Base-by-base conservation (phyloP, 83 land plant genomes). In the Thuja plicata region DNA sequence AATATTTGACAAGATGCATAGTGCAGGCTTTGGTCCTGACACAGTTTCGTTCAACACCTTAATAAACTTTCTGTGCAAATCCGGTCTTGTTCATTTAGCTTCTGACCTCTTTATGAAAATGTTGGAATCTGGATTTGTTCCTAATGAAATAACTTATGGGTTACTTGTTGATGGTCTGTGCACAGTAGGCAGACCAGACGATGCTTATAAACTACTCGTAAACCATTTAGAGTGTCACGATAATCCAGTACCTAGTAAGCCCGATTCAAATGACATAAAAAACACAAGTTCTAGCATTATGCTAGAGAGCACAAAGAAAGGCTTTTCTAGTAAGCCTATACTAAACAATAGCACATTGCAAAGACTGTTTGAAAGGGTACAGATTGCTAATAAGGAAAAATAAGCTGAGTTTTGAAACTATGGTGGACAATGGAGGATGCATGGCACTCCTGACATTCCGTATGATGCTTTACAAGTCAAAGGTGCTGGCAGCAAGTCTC, bases 101-200 rank as follows among this genome's bases (percentile, higher is more conserved):
- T 70, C 34, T 24, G 82, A 71, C 43, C 17, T 91, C 13, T 91
- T 86, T n/a, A 79, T 24, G 15, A 60, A 71, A 79, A 89, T 89
- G 92, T 11, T 19, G 34, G 87, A 30, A 2, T 21, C 38, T 37
- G 88, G 88, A 41, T 30, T 87, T 16, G 87, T 57, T 85, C 92
- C 90, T 45, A 79, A 55, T 86, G 62, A 79, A 48, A 74, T 50
- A 40, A 77, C 90, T 78, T 91, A 88, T 70, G 76, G 89, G 46
- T 34, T 84, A 54, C 50, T 87, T 66, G 77, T 87, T 66, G 88
- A 87, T 87, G 88, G 88, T 76, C 77, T 87, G 17, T 87, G 88
- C 78, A 24, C 41, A 70, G 50, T 35, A 40, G 88, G 88, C 32
- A 62, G 88, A 70, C 62, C 77, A 9, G 78, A 87, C 13, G 88